phyloP scores from a whole-genome alignment of 148 eudicot species.

The Hydrangea macrophylla region DNA sequence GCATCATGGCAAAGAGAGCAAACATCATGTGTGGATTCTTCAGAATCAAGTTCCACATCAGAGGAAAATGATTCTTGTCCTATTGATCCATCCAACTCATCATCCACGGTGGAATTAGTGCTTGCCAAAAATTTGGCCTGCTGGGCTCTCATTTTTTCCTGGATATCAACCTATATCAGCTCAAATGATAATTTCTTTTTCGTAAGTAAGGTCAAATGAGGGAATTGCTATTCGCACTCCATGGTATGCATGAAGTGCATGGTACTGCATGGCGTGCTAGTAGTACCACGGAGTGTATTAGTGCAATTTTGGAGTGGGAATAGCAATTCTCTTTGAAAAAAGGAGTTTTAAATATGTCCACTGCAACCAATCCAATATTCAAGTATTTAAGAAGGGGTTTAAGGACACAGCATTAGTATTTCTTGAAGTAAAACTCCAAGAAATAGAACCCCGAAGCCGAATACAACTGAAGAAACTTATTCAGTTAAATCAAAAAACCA shows the following conservation, averaged over 20 bases:
- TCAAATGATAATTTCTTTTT: no score
- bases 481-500: background rate
- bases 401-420: conserved; percentile 3
- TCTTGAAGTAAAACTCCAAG: background rate
- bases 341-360: no score
- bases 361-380: no score
- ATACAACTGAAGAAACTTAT: background rate
- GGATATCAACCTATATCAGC: no score
- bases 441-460: no score
- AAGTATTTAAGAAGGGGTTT: background rate
- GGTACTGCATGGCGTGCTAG: no score
- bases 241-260: no score
- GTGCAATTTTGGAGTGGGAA: no score
- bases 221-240: no score
- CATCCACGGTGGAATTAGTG: conserved; percentile 39
- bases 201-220: no score
- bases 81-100: conserved; percentile 42
- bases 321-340: no score
- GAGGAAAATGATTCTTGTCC: conserved; percentile 42
- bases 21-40: conserved; percentile 44
- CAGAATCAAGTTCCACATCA: conserved; percentile 35
- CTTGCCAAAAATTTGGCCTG: conserved; percentile 84
- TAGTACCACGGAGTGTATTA: no score
- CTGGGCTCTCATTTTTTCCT: conserved; percentile 95
- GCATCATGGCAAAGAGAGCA: conserved; percentile 97